These are phyloP conservation scores for Gymnopus androsaceus DNA, from an alignment of 1,284 basidiomycete genomes.

Conservation along the genomic window DNA sequence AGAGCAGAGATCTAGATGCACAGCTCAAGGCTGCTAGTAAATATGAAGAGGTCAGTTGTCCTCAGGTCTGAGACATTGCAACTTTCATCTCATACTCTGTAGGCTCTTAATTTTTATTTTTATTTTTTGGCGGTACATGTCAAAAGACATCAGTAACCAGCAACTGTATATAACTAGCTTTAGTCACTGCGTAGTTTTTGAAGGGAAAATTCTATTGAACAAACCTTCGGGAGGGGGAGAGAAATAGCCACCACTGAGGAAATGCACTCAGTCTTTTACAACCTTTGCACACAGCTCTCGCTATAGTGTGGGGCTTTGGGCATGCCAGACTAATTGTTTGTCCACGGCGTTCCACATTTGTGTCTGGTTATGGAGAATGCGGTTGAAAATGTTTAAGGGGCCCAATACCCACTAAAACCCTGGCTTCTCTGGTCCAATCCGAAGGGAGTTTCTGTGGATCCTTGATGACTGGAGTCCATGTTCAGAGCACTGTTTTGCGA, in stretches of 20 bases:
- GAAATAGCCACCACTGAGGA: not conserved
- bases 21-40: no score
- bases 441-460: conserved; percentile 18
- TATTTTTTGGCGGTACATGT: no score
- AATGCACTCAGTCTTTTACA: not conserved
- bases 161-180: no score
- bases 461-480: conserved; percentile 20
- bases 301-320: not conserved
- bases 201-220: no score
- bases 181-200: no score
- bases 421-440: conserved; percentile 23
- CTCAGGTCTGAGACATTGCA: no score
- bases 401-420: conserved; percentile 31
- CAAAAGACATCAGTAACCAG: no score
- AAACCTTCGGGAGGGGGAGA: not conserved
- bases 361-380: not conserved
- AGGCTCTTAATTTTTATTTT: no score
- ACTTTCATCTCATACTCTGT: no score
- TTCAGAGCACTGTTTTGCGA: conserved; percentile 15
- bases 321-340: no score
- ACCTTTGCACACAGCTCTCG: not conserved
- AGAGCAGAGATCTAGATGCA: no score
- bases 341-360: not conserved
- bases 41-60: no score
- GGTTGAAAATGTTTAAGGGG: not conserved